A percentile compares a stretch with the other conserved stretches of the same genome.
Evolutionary conservation across 192 early-diverging fungal genomes (phyloP).

Genomic region (Coemansia sp.): DNA sequence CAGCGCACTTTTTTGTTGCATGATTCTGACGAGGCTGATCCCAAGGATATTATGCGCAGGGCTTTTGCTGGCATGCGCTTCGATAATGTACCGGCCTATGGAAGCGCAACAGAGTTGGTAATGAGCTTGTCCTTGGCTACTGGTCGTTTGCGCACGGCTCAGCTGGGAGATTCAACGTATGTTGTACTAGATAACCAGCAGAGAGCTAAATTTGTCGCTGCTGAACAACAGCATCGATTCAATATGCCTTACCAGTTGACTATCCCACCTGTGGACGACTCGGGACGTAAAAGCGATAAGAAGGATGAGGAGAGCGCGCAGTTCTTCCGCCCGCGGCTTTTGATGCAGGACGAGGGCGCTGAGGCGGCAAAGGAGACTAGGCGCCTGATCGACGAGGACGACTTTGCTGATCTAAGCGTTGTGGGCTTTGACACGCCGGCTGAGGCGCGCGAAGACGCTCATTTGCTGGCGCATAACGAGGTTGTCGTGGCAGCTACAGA

Average conservation of each 20-base stretch:
- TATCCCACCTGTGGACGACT: conserved; percentile 35
- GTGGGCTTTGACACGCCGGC: conserved; percentile 46
- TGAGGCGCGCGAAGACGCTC: conserved; percentile 35
- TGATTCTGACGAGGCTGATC: conserved; percentile 52
- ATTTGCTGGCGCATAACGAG: conserved; percentile 35
- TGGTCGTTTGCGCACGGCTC: conserved; percentile 36
- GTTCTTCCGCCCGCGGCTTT: conserved; percentile 42
- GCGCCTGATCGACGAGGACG: conserved; percentile 29
- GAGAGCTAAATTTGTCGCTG: conserved; percentile 32
- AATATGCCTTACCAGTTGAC: conserved; percentile 58
- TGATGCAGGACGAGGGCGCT: conserved; percentile 2
- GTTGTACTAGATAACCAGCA: conserved; percentile 31
- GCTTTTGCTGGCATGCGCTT: conserved; percentile 50
- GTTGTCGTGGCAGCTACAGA: conserved; percentile 53
- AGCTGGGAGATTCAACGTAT: conserved; percentile 55
- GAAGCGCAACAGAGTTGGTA: conserved; percentile 46
- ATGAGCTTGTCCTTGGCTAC: conserved; percentile 40
- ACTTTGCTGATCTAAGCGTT: conserved; percentile 33
- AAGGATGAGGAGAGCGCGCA: conserved; percentile 22
- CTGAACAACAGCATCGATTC: conserved; percentile 57
- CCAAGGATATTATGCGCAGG: conserved; percentile 44
- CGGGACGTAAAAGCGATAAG: not conserved
- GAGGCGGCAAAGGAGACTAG: not conserved
- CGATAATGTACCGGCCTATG: conserved; percentile 42
- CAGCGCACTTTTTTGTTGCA: conserved; percentile 42